These are phyloP conservation scores for Aureobasidium lini DNA, from an alignment of 2,329 filamentous ascomycete species.

Conservation along the genomic window DNA sequence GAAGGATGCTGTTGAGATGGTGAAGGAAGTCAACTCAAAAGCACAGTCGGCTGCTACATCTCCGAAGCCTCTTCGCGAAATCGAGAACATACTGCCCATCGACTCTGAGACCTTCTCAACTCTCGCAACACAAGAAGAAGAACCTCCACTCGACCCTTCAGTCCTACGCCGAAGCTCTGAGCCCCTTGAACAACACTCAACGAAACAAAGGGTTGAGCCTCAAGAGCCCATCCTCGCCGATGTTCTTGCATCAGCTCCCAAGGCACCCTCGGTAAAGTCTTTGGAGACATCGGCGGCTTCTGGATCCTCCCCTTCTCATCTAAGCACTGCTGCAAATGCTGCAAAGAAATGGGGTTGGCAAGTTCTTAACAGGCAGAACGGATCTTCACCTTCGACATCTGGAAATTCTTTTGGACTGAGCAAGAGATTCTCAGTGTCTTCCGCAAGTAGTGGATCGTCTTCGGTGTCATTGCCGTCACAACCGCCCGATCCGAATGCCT, in stretches of 20 bases:
- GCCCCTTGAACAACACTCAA: not conserved
- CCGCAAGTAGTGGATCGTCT: conserved; percentile 32
- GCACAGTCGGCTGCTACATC: not conserved
- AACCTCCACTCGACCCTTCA: not conserved
- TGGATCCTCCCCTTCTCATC: conserved; percentile 2
- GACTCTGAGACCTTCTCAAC: not conserved
- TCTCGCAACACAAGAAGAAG: not conserved
- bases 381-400: not conserved
- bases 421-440: conserved; percentile 1
- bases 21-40: conserved; percentile 25
- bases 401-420: not conserved
- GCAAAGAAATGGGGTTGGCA: conserved; percentile 55
- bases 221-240: not conserved
- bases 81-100: not conserved
- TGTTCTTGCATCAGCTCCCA: not conserved
- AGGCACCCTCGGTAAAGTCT: not conserved
- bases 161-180: not conserved
- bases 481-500: conserved; percentile 21
- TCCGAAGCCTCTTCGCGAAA: not conserved
- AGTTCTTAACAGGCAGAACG: conserved; percentile 36
- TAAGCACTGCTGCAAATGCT: conserved; percentile 38
- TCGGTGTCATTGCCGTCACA: conserved; percentile 10
- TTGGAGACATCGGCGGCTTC: not conserved
- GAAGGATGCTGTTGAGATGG: conserved; percentile 44
- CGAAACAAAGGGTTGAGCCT: not conserved